Base-by-base conservation (phyloP, 2,329 filamentous ascomycete genomes). In the Hypoxylon rubiginosum region DNA sequence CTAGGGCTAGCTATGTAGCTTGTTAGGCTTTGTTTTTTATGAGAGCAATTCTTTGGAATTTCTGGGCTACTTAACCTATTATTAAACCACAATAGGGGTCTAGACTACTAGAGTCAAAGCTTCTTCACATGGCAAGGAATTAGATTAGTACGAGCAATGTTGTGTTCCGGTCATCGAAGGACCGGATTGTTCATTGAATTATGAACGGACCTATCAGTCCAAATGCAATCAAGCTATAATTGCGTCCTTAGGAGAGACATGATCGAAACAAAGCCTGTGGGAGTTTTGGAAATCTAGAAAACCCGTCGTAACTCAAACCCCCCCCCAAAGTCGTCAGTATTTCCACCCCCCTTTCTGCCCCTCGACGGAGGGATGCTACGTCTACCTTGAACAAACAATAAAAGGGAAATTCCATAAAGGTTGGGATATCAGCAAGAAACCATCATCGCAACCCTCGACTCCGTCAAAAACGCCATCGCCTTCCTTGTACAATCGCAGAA, bases 141-240 rank as follows among this genome's bases (percentile, higher is more conserved):
- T 11, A 8, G 9, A 43, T 6, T 4, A 8, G 17, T 13, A 43
- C 39, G n/a, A 43, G 39, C 21, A 24, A 24, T 21, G 17, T 17
- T 21, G 39, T 43, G 39, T 21, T 21, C 8, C 17, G n/a, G 13
- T 43, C 39, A 43, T 43, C n/a, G 17, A 43, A 21, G 39, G 39
- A 43, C 39, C 17, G 10, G 7, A 43, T 21, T 21, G 39, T 43
- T 24, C 26, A 58, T 57, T 64, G 58, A 61, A 64, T 52, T n/a
- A 39, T 30, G 30, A 9, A n/a, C 8, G 46, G 64, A 52, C 54
- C 15, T 26, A 30, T 49, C 26, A 11, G 65, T 53, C 62, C 58
- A 30, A 30, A 52, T 52, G n/a, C 34, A 62, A 48, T 62, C 53
- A 50, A 51, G 21, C 66, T 68, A 68, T 68, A 50, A 55, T 41